These are phyloP conservation scores for Rhizopus sp. DNA, from an alignment of 371 early-diverging fungal genomes.

Conservation along the genomic window DNA sequence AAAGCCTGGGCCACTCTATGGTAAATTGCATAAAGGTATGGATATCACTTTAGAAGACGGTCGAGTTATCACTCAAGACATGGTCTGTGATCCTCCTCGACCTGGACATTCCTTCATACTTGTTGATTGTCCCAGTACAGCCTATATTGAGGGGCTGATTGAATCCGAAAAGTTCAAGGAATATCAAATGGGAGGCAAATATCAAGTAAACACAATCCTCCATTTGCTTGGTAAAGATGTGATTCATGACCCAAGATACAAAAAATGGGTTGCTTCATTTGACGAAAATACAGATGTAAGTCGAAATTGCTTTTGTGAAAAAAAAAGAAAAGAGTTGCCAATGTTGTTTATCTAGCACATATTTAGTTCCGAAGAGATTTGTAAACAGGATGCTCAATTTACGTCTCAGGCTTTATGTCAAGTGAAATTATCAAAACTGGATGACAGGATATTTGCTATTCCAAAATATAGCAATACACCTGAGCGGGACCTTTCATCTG, in stretches of 20 bases:
- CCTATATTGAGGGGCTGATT: slow-evolving; percentile 65
- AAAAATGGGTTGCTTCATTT: slow-evolving; percentile 75
- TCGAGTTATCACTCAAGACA: slow-evolving; percentile 68
- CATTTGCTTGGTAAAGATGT: slow-evolving; percentile 75
- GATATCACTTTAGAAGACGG: slow-evolving; percentile 72
- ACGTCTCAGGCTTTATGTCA: slow-evolving; percentile 56
- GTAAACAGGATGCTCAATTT: slow-evolving; percentile 64
- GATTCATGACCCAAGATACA: slow-evolving; percentile 67
- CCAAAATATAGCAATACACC: slow-evolving; percentile 62
- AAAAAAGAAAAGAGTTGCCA: neutral
- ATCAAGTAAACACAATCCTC: slow-evolving; percentile 50
- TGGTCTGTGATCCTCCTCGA: slow-evolving; percentile 55
- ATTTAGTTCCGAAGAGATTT: slow-evolving; percentile 56
- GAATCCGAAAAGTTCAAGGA: slow-evolving; percentile 47
- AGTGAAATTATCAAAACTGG: slow-evolving; percentile 59
- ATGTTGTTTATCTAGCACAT: slow-evolving; percentile 57
- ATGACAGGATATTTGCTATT: slow-evolving; percentile 62
- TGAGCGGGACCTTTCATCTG: slow-evolving; percentile 2
- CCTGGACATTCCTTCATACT: slow-evolving; percentile 71
- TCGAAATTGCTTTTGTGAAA: neutral
- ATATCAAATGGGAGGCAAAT: slow-evolving; percentile 29
- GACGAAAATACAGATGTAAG: slow-evolving; percentile 63
- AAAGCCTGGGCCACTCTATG: slow-evolving; percentile 70
- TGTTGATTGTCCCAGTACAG: slow-evolving; percentile 78
- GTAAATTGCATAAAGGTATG: slow-evolving; percentile 70